Percentiles rank a stretch among this genome's conserved stretches.
phyloP scores from a whole-genome alignment of 2,329 filamentous ascomycete genomes.

The Simplicillium sp. region DNA sequence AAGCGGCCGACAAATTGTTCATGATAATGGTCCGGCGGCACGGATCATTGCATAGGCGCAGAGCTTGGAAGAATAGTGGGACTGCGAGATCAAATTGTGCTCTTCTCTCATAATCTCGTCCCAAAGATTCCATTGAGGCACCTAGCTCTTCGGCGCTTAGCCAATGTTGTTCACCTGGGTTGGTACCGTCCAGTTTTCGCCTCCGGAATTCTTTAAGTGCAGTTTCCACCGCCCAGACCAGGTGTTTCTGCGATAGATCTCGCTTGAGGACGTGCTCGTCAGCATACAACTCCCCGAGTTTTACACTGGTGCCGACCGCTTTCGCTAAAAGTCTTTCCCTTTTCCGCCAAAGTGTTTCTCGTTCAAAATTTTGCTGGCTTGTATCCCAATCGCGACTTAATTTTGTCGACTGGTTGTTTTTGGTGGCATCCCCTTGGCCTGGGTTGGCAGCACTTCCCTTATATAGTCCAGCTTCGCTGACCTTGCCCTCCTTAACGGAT shows the following conservation, averaged over 20 bases:
- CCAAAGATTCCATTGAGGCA: slow-evolving; percentile 67
- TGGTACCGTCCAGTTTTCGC: slow-evolving; percentile 56
- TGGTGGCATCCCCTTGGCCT: background rate
- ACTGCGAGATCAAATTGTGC: slow-evolving; percentile 73
- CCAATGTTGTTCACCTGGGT: slow-evolving; percentile 63
- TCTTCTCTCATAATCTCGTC: slow-evolving; percentile 63
- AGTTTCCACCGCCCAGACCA: slow-evolving; percentile 76
- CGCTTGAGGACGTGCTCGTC: slow-evolving; percentile 65
- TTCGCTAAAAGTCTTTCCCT: slow-evolving; percentile 63
- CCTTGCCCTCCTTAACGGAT: slow-evolving; percentile 34
- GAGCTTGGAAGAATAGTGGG: slow-evolving; percentile 77
- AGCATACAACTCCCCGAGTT: slow-evolving; percentile 76
- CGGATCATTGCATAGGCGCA: slow-evolving; percentile 53
- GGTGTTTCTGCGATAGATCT: slow-evolving; percentile 60
- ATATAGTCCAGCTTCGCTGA: slow-evolving; percentile 28
- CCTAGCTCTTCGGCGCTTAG: slow-evolving; percentile 62
- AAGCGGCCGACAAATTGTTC: slow-evolving; percentile 70
- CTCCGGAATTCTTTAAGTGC: slow-evolving; percentile 64
- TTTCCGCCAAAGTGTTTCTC: slow-evolving; percentile 44
- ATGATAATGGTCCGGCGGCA: slow-evolving; percentile 81
- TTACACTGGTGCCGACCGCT: slow-evolving; percentile 66
- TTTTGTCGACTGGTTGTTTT: background rate
- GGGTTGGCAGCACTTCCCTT: slow-evolving; percentile 8
- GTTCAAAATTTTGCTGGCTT: slow-evolving; percentile 10
- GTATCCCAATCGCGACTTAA: background rate